Conservation (phyloP, 1,139 yeast genomes). For the Pichia sp. region DNA sequence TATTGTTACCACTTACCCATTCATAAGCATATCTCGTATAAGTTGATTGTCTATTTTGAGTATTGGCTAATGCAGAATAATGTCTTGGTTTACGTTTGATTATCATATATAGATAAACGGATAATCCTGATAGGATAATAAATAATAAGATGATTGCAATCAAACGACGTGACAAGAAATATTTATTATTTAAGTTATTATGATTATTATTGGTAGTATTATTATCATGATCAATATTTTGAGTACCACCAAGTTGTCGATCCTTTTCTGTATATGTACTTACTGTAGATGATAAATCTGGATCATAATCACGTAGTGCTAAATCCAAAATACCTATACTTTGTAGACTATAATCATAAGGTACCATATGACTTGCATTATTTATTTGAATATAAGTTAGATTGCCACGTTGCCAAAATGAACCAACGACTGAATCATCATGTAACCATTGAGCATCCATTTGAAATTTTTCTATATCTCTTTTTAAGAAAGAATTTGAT, state of each 20-base stretch:
- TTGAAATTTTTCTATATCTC: slow-evolving; percentile 13
- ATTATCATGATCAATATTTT: too few species aligned
- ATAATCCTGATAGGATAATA: neutral
- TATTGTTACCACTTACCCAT: slow-evolving; percentile 9
- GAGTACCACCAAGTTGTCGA: too few species aligned
- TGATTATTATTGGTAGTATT: too few species aligned
- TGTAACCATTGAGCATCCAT: slow-evolving; percentile 45
- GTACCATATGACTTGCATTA: slow-evolving; percentile 92
- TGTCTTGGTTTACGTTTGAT: slow-evolving; percentile 4
- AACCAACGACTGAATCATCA: slow-evolving; percentile 44
- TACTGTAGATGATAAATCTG: neutral
- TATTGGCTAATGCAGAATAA: slow-evolving; percentile 11
- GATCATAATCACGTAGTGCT: slow-evolving; percentile 2
- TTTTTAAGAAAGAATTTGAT: neutral
- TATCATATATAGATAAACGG: slow-evolving; percentile 31
- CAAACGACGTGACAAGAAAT: too few species aligned
- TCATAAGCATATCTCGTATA: slow-evolving; percentile 11
- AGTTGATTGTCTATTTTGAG: slow-evolving; percentile 3
- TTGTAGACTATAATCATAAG: slow-evolving; percentile 69
- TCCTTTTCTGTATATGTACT: too few species aligned
- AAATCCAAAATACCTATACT: slow-evolving; percentile 66
- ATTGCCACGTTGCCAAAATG: slow-evolving; percentile 53
- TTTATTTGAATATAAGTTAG: slow-evolving; percentile 70
- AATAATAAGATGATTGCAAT: slow-evolving; percentile 4
- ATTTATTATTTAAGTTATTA: too few species aligned